Base-by-base conservation (phyloP, 208 protist genomes). In the Vickermania ingenoplastis region DNA sequence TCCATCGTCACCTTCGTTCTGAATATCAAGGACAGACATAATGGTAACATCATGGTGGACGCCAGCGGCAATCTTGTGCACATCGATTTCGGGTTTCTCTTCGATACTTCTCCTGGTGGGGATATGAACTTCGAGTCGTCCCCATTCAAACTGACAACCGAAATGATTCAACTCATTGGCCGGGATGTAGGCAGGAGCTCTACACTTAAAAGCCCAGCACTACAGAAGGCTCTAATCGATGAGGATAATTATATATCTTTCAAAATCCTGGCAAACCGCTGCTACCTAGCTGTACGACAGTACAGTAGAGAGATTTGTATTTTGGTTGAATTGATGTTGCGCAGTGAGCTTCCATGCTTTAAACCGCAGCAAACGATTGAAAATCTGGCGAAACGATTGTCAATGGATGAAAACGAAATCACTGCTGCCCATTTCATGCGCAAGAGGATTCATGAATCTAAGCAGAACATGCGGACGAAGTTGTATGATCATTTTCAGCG, bases 31-130 rank as follows among this genome's bases (percentile, higher is more conserved):
- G 94, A 97, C 65, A 76, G 94, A 23, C 94, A 97, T 65, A 97
- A 98, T 65, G 94, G 93, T 31, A 97, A 97, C 78, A 96, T 98
- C 66, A 82, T 97, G 71, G 72, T 98, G 23, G 79, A 96, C 71
- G 50, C 62, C 49, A 67, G 92, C 4, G 97, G 97, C 41, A 79
- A 92, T 60, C 64, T 98, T n/a, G 75, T 98, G 29, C 97, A 99
- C 77, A 99, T 99, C 73, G 97, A 99, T 81, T 99, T 98, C 75
- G 97, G 97, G 36, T 99, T 98, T 71, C 86, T 99, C 28, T 94
- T 99, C 49, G 89, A 92, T 57, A 91, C 83, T 67, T 96, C 92
- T 1, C 97, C 97, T n/a, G 76, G 93, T 63, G 95, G 96, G 11
- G 94, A 97, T 65, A 91, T 98, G 3, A 94, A 94, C 70, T 94